Evolutionary conservation across 352 stramenopile genomes (phyloP).

Genomic region (Phytophthora multivora): DNA sequence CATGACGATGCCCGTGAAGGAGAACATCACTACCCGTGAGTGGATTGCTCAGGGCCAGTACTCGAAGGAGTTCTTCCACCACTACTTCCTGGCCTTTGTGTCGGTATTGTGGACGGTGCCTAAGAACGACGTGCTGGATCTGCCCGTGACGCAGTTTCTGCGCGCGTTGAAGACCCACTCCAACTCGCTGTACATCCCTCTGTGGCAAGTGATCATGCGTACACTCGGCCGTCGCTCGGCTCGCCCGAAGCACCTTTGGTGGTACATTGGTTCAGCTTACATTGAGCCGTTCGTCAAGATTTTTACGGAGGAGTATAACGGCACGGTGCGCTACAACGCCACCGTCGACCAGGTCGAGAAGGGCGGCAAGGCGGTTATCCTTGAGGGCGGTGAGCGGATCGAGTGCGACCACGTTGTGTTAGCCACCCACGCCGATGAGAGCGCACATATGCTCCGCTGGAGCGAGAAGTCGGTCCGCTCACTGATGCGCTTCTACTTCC

Average conservation of each 20-base stretch:
- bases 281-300: conserved; percentile 86
- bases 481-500: conserved; percentile 83
- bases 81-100: conserved; percentile 89
- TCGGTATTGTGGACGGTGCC: conserved; percentile 89
- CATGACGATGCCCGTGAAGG: conserved; percentile 84
- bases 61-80: conserved; percentile 85
- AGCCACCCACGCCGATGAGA: conserved; percentile 81
- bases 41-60: conserved; percentile 72
- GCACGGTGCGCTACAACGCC: conserved; percentile 84
- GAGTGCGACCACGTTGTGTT: conserved; percentile 88
- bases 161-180: conserved; percentile 87
- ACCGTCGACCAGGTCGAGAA: conserved; percentile 67
- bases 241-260: conserved; percentile 85
- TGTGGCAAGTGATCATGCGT: conserved; percentile 85
- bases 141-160: conserved; percentile 86
- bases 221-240: conserved; percentile 74
- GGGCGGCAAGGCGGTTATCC: conserved; percentile 79
- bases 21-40: conserved; percentile 73
- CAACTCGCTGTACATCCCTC: conserved; percentile 87
- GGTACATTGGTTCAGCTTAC: conserved; percentile 85
- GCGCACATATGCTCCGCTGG: conserved; percentile 74
- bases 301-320: conserved; percentile 83
- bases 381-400: conserved; percentile 72
- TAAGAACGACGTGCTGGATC: conserved; percentile 84
- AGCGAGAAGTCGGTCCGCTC: conserved; percentile 64